A percentile compares a stretch with the other conserved stretches of the same genome.
These are phyloP conservation scores for Cicer pinnatifidum DNA, from an alignment of 306 rosid genomes.

Conservation along the genomic window DNA sequence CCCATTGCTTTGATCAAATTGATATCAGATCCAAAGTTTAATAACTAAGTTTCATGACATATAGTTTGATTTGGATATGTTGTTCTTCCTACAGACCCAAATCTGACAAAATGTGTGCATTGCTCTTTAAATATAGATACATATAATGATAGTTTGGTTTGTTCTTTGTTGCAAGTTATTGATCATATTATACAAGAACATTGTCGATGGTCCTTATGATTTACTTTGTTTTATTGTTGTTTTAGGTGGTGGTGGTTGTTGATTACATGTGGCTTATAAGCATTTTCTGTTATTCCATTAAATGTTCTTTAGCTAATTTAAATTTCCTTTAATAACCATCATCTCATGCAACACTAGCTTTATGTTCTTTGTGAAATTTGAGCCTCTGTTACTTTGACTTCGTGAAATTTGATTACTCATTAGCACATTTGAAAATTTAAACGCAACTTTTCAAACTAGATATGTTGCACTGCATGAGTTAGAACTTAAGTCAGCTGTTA, in stretches of 20 bases:
- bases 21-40: constrained; percentile 18
- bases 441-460: constrained; percentile 7
- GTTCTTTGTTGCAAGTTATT: neutral
- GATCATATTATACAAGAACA: neutral
- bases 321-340: constrained; percentile 10
- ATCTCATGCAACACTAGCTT: neutral
- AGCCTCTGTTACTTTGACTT: neutral
- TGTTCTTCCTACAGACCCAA: neutral
- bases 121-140: neutral
- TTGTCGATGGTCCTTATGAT: neutral
- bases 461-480: constrained; percentile 30
- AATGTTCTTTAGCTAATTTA: constrained; percentile 6
- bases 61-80: constrained; percentile 5
- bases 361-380: constrained; percentile 23
- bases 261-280: constrained; percentile 13
- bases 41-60: constrained; percentile 8
- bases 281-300: constrained; percentile 20
- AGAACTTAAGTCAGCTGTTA: neutral
- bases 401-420: constrained; percentile 14
- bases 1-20: constrained; percentile 10
- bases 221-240: constrained; percentile 12
- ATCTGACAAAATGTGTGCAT: neutral
- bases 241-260: constrained; percentile 10
- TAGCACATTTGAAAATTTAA: constrained; percentile 10
- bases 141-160: constrained; percentile 17